A percentile compares a stretch with the other conserved stretches of the same genome.
Conservation (phyloP, 345 rosid species). For the Eucalyptus victrix region DNA sequence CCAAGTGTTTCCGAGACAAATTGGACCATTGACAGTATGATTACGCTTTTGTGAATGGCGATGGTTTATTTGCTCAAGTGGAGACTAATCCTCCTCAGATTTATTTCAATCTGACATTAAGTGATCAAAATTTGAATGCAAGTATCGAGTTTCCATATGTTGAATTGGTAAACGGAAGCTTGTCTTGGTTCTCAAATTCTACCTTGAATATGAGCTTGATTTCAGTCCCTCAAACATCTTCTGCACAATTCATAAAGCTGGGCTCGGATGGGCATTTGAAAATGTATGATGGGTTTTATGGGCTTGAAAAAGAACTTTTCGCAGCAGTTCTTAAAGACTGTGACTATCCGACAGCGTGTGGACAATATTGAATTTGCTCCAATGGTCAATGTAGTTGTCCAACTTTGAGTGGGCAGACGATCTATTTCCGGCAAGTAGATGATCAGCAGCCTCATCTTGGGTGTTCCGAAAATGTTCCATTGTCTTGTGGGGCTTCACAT, state of each 20-base stretch:
- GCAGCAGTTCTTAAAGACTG: fast-evolving
- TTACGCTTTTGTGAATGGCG: neutral
- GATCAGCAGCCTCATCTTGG: neutral
- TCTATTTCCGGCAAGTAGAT: neutral
- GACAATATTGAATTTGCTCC: neutral
- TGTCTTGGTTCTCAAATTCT: neutral
- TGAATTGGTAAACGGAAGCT: neutral
- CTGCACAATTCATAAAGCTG: neutral
- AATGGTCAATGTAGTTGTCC: neutral
- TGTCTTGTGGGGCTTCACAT: neutral
- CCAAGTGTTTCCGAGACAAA: neutral
- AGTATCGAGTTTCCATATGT: neutral
- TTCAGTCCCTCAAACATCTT: neutral
- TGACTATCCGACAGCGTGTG: neutral
- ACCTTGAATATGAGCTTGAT: neutral
- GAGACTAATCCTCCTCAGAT: neutral
- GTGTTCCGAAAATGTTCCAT: neutral
- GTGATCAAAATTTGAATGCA: fast-evolving
- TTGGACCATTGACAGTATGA: neutral
- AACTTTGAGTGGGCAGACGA: neutral
- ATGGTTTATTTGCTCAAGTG: neutral
- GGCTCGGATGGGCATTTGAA: constrained; percentile 7
- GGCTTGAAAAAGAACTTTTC: neutral
- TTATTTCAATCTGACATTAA: neutral
- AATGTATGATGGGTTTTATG: neutral